These are phyloP conservation scores for Solanum sejunctum DNA, from an alignment of 257 asterid genomes.

Conservation along the genomic window DNA sequence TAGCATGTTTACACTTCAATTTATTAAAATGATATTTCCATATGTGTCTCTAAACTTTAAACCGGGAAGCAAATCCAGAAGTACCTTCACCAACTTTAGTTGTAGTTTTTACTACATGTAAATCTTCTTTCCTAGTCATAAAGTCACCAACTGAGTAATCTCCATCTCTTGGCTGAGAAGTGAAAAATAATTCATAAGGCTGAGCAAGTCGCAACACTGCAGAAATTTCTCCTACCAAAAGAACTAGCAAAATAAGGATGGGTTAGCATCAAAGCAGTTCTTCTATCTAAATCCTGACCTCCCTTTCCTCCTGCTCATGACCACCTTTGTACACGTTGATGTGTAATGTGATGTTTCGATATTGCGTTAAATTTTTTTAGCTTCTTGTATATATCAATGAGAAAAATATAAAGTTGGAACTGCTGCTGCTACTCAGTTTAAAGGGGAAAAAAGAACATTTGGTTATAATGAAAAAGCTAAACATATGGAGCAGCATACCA, in stretches of 20 bases:
- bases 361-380: not conserved
- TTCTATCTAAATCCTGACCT: not conserved
- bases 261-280: not conserved
- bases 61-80: not conserved
- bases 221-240: not conserved
- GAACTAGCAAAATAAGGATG: not conserved
- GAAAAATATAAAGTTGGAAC: not conserved
- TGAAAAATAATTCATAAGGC: not conserved
- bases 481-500: not conserved
- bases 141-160: conserved; percentile 73
- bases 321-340: not conserved
- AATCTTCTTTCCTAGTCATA: conserved; percentile 59
- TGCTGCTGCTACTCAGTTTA: not conserved
- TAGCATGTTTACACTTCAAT: not conserved
- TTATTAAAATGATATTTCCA: not conserved
- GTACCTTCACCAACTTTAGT: conserved; percentile 87
- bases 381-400: not conserved
- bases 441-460: not conserved
- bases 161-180: conserved; percentile 44
- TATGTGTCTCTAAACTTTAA: not conserved
- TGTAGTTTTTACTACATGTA: conserved; percentile 60
- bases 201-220: not conserved
- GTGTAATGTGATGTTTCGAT: not conserved
- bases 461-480: not conserved
- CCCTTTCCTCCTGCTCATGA: not conserved